phyloP scores from a whole-genome alignment of 768 basidiomycete genomes.

The Trametes villosa region DNA sequence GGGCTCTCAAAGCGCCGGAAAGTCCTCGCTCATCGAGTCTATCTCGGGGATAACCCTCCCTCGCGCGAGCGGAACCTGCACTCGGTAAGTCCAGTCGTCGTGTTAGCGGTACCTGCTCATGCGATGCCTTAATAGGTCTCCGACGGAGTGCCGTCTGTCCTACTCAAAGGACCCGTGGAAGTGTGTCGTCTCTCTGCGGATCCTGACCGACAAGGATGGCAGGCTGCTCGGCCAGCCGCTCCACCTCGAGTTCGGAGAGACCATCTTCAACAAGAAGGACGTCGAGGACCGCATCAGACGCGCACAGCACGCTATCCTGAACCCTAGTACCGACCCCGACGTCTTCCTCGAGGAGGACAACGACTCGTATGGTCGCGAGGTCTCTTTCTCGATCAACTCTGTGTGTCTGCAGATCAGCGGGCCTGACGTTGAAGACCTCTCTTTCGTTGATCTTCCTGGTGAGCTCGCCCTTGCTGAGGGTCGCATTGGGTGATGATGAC shows the following conservation, averaged over 20 bases:
- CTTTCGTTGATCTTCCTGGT: constrained; percentile 48
- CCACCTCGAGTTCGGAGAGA: constrained; percentile 32
- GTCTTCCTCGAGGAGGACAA: constrained; percentile 44
- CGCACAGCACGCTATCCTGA: constrained; percentile 69
- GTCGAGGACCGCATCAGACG: constrained; percentile 72
- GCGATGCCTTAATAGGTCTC: constrained; percentile 34
- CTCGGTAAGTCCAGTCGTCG: constrained; percentile 50
- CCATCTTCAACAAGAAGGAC: constrained; percentile 52
- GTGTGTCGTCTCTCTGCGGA: constrained; percentile 39
- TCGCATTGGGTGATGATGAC: neutral
- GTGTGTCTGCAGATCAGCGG: constrained; percentile 45
- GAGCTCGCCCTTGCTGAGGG: neutral
- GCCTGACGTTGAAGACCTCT: constrained; percentile 42
- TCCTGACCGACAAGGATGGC: constrained; percentile 34
- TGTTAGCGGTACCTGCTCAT: neutral
- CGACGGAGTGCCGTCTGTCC: constrained; percentile 42
- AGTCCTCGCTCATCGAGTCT: constrained; percentile 77
- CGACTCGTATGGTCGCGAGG: constrained; percentile 2
- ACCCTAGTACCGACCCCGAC: constrained; percentile 45
- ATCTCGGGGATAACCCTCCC: constrained; percentile 76
- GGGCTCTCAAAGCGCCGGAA: constrained; percentile 75
- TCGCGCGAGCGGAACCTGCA: constrained; percentile 75
- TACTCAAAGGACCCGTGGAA: constrained; percentile 36
- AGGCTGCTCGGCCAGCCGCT: constrained; percentile 39
- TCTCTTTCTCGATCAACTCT: constrained; percentile 42